Evolutionary conservation across 192 early-diverging fungal species (phyloP), one percentile per base, ranked within the genome.

Genomic region (Coemansia sp.): DNA sequence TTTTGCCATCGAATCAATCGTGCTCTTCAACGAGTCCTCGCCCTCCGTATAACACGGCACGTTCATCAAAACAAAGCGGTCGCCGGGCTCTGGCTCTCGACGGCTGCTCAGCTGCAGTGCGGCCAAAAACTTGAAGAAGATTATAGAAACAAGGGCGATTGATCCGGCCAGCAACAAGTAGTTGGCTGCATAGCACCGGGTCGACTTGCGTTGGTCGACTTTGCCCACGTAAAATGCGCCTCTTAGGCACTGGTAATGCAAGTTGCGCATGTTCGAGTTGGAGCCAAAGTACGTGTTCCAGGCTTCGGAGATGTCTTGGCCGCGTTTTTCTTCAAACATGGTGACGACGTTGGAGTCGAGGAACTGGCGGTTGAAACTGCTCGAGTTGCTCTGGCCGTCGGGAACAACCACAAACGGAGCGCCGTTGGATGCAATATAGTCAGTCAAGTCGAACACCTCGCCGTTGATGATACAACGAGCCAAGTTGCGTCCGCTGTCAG

Each of bases 31-130:
- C 0, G 96, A 97, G 45, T 88, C 90, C 64, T 98, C 96, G 54
- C 90, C 91, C 77, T 98, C 96, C 6, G 95, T 97, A 78, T 98
- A 98, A 77, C 94, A 97, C 10, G 95, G 93, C 14, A 97, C 90
- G 69, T 94, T 93, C 73, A 89, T 88, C 57, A 97, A 90, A 64
- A 94, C 90, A 66, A 97, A 95, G 56, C 91, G 88, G 81, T 95
- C 93, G 61, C 90, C 87, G n/a, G 92, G 88, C 63, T 94, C 89
- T 4, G 91, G 90, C 60, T 85, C 84, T 32, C 85, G 84, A 43
- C 85, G 84, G n/a, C 87, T 81, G 45, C 88, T 88, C 32, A 95
- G 72, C 61, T 94, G 92, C 62, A 97, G 75, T 1, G 95, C 93
- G 12, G 95, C 93, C 63, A 97, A 78, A 66, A 97, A 97, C 81